Evolutionary conservation across 345 rosid species (phyloP).

Genomic region (Tarenaya hassleriana): DNA sequence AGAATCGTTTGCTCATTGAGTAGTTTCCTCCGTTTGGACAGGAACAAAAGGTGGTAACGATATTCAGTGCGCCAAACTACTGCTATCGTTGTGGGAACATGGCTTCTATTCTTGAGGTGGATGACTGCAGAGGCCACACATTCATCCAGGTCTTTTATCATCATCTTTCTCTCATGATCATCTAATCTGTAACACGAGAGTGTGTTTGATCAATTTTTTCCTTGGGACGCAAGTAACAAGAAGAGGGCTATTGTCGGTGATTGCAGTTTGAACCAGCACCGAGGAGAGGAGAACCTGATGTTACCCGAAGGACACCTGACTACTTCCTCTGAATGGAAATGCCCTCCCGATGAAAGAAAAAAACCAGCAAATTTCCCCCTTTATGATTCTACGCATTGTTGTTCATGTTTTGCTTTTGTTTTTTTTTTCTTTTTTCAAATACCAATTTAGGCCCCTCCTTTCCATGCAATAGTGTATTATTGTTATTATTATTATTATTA

Average conservation of each 20-base stretch:
- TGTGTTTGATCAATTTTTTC: no score
- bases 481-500: no score
- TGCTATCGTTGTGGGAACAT: slow-evolving; percentile 99
- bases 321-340: slow-evolving; percentile 56
- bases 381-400: slow-evolving; percentile 28
- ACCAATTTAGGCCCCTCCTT: slow-evolving; percentile 14
- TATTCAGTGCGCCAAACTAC: slow-evolving; percentile 95
- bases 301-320: slow-evolving; percentile 93
- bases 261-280: slow-evolving; percentile 98
- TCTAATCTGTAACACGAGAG: no score
- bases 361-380: slow-evolving; percentile 24
- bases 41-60: slow-evolving; percentile 98
- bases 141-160: slow-evolving; percentile 83
- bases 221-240: no score
- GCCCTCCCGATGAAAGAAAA: slow-evolving; percentile 14
- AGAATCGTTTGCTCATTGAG: slow-evolving; percentile 11
- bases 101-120: slow-evolving; percentile 98
- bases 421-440: no score
- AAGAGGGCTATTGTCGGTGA: background rate
- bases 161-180: background rate
- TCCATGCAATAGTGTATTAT: slow-evolving; percentile 29
- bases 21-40: slow-evolving; percentile 34
- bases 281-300: slow-evolving; percentile 97
- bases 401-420: slow-evolving; percentile 17
- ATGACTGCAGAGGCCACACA: slow-evolving; percentile 79